Conservation (phyloP, 768 basidiomycete genomes). For the Royoungia palumana region DNA sequence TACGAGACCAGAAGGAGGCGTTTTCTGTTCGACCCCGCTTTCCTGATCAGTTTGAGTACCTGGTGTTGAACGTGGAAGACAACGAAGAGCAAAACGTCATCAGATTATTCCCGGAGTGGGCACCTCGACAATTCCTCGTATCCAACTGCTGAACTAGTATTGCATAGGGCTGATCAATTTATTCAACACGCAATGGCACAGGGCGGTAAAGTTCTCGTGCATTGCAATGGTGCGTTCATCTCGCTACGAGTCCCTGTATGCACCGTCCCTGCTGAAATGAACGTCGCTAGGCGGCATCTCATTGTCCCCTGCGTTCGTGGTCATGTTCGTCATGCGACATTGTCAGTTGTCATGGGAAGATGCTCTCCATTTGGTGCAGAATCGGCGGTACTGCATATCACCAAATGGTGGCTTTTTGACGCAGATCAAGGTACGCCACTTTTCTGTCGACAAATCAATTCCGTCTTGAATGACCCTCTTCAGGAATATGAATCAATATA, state of each 20-base stretch:
- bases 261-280: neutral
- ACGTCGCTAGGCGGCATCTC: constrained; percentile 69
- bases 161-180: constrained; percentile 65
- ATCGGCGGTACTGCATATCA: constrained; percentile 89
- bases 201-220: constrained; percentile 79
- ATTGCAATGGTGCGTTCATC: constrained; percentile 71
- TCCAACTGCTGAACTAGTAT: neutral
- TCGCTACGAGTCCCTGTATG: neutral
- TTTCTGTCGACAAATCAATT: neutral
- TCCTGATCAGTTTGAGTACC: constrained; percentile 71
- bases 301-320: constrained; percentile 83
- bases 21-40: constrained; percentile 88
- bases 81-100: constrained; percentile 95
- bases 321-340: constrained; percentile 92
- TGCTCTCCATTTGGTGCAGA: constrained; percentile 83
- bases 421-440: constrained; percentile 72
- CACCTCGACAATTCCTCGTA: constrained; percentile 3
- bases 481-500: constrained; percentile 95
- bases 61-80: constrained; percentile 84
- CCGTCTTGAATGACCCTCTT: neutral
- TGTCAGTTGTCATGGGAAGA: constrained; percentile 83
- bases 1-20: constrained; percentile 85
- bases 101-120: constrained; percentile 80
- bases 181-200: constrained; percentile 58
- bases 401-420: constrained; percentile 90